phyloP scores from a whole-genome alignment of 106 monocot species.

The Allium cepa region DNA sequence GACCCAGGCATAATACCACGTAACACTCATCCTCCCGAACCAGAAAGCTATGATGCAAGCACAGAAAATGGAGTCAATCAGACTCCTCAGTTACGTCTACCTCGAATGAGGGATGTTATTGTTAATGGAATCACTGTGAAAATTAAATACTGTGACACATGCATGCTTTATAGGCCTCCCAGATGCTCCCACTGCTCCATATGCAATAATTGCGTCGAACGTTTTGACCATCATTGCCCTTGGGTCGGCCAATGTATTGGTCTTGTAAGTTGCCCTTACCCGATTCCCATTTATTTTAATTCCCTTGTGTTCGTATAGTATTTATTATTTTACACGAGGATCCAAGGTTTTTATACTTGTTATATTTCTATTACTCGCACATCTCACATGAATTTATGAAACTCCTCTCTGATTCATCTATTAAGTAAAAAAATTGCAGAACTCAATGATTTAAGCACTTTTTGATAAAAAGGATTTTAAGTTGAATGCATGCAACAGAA shows the following conservation, averaged over 20 bases:
- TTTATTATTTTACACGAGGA: too few species aligned
- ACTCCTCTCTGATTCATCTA: too few species aligned
- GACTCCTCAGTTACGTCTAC: conserved; percentile 23
- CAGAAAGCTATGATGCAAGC: conserved; percentile 25
- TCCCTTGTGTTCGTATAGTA: too few species aligned
- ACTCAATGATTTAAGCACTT: too few species aligned
- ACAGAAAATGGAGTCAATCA: conserved; percentile 11
- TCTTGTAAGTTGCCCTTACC: conserved; percentile 18
- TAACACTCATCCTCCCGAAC: conserved; percentile 77
- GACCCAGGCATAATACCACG: conserved; percentile 91
- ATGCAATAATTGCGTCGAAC: conserved; percentile 47
- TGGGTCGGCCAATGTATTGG: conserved; percentile 58
- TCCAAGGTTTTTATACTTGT: too few species aligned
- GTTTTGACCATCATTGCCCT: conserved; percentile 48
- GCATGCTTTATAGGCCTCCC: conserved; percentile 47
- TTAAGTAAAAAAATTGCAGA: too few species aligned
- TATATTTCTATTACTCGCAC: too few species aligned
- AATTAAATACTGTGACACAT: conserved; percentile 44
- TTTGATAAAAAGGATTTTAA: too few species aligned
- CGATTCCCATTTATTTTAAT: too few species aligned
- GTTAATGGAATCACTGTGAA: conserved; percentile 25
- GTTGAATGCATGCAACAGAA: too few species aligned
- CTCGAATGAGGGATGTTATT: conserved; percentile 23
- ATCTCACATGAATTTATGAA: too few species aligned
- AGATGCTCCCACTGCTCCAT: conserved; percentile 49